These are phyloP conservation scores for Fusarium tricinctum DNA, from an alignment of 2,329 filamentous ascomycete genomes.

Conservation along the genomic window DNA sequence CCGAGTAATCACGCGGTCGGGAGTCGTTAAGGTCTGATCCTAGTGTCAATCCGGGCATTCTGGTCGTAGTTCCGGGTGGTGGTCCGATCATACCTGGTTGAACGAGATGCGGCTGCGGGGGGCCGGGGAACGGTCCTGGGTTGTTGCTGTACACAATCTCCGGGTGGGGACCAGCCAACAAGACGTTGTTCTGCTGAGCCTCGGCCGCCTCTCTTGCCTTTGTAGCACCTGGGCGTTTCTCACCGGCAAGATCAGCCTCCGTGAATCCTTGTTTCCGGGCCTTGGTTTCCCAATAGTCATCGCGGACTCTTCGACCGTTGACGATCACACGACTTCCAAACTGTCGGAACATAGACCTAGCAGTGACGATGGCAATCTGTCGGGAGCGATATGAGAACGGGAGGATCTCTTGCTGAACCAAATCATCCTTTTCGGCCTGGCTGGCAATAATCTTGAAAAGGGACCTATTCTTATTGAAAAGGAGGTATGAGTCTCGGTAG, in stretches of 20 bases:
- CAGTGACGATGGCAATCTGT: slow-evolving; percentile 98
- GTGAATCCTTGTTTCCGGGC: slow-evolving; percentile 98
- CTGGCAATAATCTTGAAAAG: slow-evolving; percentile 98
- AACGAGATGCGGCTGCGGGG: slow-evolving; percentile 77
- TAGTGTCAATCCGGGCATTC: slow-evolving; percentile 87
- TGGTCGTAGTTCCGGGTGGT: slow-evolving; percentile 74
- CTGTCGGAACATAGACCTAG: slow-evolving; percentile 97
- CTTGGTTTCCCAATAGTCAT: slow-evolving; percentile 99
- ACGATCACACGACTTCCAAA: slow-evolving; percentile 95
- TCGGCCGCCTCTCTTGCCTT: slow-evolving; percentile 88
- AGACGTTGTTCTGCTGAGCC: slow-evolving; percentile 69
- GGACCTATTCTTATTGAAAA: slow-evolving; percentile 99
- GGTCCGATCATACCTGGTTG: slow-evolving; percentile 79
- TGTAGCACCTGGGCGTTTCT: slow-evolving; percentile 92
- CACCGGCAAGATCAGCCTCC: slow-evolving; percentile 93
- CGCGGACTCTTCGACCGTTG: slow-evolving; percentile 89
- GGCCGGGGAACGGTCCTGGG: slow-evolving; percentile 73
- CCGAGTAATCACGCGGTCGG: slow-evolving; percentile 84
- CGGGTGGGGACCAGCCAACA: slow-evolving; percentile 78
- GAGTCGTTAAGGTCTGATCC: slow-evolving; percentile 83
- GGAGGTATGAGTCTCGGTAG: slow-evolving; percentile 96
- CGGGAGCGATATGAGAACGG: slow-evolving; percentile 98
- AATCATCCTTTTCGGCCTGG: slow-evolving; percentile 94
- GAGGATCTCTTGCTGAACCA: slow-evolving; percentile 94
- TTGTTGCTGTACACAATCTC: slow-evolving; percentile 91